Percentiles rank a stretch among this genome's conserved stretches.
phyloP scores from a whole-genome alignment of 345 rosid species.

The Odontarrhena argentea region DNA sequence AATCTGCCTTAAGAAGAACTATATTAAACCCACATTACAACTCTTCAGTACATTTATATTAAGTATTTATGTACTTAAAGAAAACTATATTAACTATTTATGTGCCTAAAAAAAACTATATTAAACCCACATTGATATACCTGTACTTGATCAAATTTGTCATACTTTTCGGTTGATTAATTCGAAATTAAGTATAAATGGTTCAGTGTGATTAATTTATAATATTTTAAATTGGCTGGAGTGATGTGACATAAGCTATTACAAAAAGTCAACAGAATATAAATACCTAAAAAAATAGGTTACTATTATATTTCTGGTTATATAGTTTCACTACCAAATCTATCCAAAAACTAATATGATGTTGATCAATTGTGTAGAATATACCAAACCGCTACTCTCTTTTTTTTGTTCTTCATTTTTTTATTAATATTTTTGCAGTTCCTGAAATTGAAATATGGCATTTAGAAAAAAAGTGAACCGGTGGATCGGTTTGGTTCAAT shows the following conservation, averaged over 20 bases:
- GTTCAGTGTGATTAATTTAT: background rate
- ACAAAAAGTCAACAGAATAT: background rate
- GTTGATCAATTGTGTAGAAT: background rate
- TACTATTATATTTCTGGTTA: background rate
- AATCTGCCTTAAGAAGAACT: too few relatives aligned
- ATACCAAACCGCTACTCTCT: background rate
- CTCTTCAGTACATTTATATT: too few relatives aligned
- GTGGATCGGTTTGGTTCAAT: constrained; percentile 29
- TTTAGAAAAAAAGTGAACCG: constrained; percentile 10
- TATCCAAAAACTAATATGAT: background rate
- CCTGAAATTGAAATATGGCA: background rate
- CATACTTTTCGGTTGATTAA: background rate
- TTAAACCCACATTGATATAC: background rate
- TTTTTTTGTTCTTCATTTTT: background rate
- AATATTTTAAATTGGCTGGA: constrained; percentile 9
- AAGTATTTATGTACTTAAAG: too few relatives aligned
- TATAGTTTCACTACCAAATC: background rate
- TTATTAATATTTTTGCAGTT: constrained; percentile 7
- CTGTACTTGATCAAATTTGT: background rate
- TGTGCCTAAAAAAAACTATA: background rate
- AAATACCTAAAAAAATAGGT: background rate
- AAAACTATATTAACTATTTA: too few relatives aligned
- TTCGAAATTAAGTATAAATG: background rate
- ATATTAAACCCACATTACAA: too few relatives aligned
- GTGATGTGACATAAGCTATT: background rate